Evolutionary conservation across 345 rosid genomes (phyloP), one percentile per base, ranked within the genome.

Genomic region (Streptanthus diversifolius): DNA sequence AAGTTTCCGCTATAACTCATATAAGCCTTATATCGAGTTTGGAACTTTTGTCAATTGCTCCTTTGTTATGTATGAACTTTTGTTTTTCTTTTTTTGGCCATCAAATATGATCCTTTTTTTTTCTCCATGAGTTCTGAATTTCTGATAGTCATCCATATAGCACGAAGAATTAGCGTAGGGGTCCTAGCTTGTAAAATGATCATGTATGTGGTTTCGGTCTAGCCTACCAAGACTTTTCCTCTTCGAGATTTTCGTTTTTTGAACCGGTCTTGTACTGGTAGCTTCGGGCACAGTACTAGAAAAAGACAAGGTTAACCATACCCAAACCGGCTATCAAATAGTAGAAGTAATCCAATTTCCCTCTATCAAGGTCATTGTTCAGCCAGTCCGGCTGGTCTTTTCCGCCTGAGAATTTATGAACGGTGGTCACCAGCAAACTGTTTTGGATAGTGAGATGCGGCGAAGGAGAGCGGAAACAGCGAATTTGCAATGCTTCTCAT

Each of bases 401-500:
- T 5, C 79, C 45, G 36, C 86, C 83, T 2, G 90, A 79, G 53
- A 68, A 49, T 2, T 27, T 30, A 55, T 80, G 88, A 63, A 88
- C 83, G 3, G 70, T 27, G 33, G 70, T 73, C 53, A 83, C 73
- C 36, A 86, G 48, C 8, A 83, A 12, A 30, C 73, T 73, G 64
- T 72, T 79, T 79, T 10, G 85, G 41, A 66, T 86, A 88, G 33
- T 52, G 80, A 0, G 87, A 40, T 6, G 71, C 78, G 0, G 75
- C 84, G 7, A 82, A 33, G 5, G 89, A 78, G 27, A 81, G 80
- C 27, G 71, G 82, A 64, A 85, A 49, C 1, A 90, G 67, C 13
- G 91, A 72, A 30, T 83, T 86, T 0, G 68, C 88, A 3, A 86
- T 65, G 71, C 92, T 90, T 71, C 62, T 82, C 96, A 90, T 86